phyloP scores from a whole-genome alignment of 2,329 filamentous ascomycete species.

The Podosphaera xanthii region DNA sequence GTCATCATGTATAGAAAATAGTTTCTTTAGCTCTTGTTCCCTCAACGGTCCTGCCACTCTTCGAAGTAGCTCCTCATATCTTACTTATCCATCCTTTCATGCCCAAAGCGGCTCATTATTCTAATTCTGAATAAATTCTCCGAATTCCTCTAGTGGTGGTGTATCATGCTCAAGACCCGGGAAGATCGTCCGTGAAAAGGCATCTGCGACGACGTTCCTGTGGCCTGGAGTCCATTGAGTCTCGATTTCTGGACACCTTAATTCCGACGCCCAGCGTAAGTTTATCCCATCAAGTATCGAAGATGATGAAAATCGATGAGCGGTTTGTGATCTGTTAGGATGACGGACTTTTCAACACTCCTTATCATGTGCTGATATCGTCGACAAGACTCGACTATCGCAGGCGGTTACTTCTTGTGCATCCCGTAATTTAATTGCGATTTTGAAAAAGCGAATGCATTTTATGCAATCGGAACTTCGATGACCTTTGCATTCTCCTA shows the following conservation, averaged over 20 bases:
- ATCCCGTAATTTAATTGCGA: conserved; percentile 4
- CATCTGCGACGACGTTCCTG: not conserved
- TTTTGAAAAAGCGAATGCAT: conserved; percentile 1
- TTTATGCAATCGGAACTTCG: too few relatives aligned
- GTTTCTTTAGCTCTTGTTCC: not conserved
- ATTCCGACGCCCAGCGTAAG: not conserved
- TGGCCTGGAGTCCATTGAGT: not conserved
- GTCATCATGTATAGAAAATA: too few relatives aligned
- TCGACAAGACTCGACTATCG: conserved; percentile 2
- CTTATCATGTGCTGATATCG: conserved; percentile 2
- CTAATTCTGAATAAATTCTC: not conserved
- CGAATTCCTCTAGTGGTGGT: not conserved
- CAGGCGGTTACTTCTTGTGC: not conserved
- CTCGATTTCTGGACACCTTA: not conserved
- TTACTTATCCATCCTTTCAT: not conserved
- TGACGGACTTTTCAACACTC: too few relatives aligned
- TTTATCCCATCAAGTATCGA: not conserved
- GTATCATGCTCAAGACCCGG: not conserved
- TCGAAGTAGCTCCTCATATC: not conserved
- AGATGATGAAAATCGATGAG: too few relatives aligned
- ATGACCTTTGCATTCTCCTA: too few relatives aligned
- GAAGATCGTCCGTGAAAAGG: not conserved
- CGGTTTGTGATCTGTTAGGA: too few relatives aligned
- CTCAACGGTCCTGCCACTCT: not conserved
- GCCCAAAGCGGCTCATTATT: not conserved